Evolutionary conservation across 2,329 filamentous ascomycete genomes (phyloP), one percentile per base, ranked within the genome.

Genomic region (Claviceps sp.): DNA sequence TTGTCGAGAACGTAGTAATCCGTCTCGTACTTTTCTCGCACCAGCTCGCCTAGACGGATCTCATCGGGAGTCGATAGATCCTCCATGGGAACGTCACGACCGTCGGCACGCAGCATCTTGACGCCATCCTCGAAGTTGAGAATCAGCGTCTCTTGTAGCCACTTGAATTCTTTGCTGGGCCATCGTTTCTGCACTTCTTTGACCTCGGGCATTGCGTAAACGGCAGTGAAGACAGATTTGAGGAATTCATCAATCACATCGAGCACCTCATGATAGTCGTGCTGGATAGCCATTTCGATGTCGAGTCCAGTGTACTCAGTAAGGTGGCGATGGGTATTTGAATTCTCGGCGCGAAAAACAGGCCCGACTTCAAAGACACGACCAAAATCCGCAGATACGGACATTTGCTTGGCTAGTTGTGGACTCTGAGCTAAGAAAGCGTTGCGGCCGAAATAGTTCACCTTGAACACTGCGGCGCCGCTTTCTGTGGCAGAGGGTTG

Each of bases 1-100:
- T 94, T 95, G 75, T 96, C 90, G 42, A 96, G 77, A 56, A 96
- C 85, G 68, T 93, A 96, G 71, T 94, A 95, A 61, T 96, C 90
- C 0, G 90, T 94, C 52, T 80, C 75, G 62, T 85, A 93, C 70
- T 90, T 89, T 63, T 94, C 81, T 69, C 87, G 91, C 61, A 96
- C 81, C 16, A 96, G 72, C 62, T 87, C 75, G 10, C 91, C 90
- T 1, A 96, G 77, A 14, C 87, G 82, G 24, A 94, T 90, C 70
- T 96, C 90, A 54, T 93, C 88, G 19, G 86, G 77, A 0, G 90
- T 96, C 46, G 82, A 82, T 24, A 96, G 73, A 64, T 96, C 90
- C 63, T 95, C 88, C 52, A 65, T 63, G 34, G 85, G 77, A 0
- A 85, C 82, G 2, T 87, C 82, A 11, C 89, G 87, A 19, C 91